Conservation (phyloP, 352 stramenopile species). For the Pythium coloratum region DNA sequence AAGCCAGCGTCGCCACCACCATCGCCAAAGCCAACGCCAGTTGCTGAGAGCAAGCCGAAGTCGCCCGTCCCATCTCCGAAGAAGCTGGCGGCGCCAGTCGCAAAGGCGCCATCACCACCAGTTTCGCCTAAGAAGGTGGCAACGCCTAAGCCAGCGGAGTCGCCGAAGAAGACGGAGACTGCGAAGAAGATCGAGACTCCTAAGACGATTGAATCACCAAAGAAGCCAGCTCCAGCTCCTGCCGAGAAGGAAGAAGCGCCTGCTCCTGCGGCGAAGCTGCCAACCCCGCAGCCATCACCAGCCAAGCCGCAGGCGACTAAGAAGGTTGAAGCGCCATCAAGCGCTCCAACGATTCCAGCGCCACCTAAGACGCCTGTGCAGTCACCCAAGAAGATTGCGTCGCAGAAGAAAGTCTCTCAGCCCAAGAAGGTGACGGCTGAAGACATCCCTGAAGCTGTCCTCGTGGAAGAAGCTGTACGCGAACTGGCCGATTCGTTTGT, state of each 20-base stretch:
- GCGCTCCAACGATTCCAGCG: conserved; percentile 1
- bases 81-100: neutral
- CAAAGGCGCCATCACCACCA: neutral
- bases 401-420: conserved; percentile 20
- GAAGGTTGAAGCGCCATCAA: conserved; percentile 6
- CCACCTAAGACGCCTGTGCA: conserved; percentile 3
- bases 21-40: neutral
- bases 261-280: neutral
- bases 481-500: conserved; percentile 34
- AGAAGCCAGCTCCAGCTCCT: conserved; percentile 8
- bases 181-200: conserved; percentile 19
- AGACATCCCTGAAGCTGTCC: conserved; percentile 12
- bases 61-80: conserved; percentile 17
- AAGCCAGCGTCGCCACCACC: conserved; percentile 2
- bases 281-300: conserved; percentile 10
- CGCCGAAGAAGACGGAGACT: conserved; percentile 13
- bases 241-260: conserved; percentile 1
- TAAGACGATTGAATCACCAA: conserved; percentile 18
- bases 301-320: conserved; percentile 5
- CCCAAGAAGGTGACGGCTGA: conserved; percentile 22
- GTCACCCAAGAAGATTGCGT: conserved; percentile 4
- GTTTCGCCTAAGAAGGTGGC: conserved; percentile 31
- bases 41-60: conserved; percentile 16
- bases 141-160: conserved; percentile 14
- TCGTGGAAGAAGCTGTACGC: conserved; percentile 28